These are phyloP conservation scores for Dictyostelium brefeldianum DNA, from an alignment of 78 protist species.

Conservation along the genomic window DNA sequence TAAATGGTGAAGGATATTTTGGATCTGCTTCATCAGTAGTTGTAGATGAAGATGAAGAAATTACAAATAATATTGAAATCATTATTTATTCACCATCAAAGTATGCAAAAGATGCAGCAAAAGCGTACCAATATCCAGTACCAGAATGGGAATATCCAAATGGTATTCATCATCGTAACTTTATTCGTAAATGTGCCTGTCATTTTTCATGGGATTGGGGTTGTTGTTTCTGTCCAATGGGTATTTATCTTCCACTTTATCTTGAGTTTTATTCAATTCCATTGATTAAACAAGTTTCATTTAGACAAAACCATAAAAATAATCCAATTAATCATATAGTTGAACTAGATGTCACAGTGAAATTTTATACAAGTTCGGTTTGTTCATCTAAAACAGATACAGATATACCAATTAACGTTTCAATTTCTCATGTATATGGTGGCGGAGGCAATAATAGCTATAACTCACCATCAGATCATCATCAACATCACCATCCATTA, in stretches of 20 bases:
- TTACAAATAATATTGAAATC: conserved; percentile 12
- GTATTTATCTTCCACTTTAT: conserved; percentile 20
- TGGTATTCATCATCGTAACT: conserved; percentile 74
- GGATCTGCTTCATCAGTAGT: no score
- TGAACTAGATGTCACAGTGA: not conserved
- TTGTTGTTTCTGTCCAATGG: conserved; percentile 70
- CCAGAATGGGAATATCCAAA: conserved; percentile 85
- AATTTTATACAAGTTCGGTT: not conserved
- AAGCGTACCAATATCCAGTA: conserved; percentile 17
- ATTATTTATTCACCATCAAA: conserved; percentile 29
- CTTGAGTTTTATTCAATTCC: not conserved
- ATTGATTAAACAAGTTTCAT: not conserved
- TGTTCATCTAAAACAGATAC: not conserved
- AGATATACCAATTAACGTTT: not conserved
- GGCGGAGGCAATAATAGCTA: not conserved
- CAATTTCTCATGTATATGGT: not conserved
- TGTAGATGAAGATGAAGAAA: not conserved
- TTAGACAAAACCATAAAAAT: conserved; percentile 13
- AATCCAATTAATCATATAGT: not conserved
- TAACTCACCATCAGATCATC: no score
- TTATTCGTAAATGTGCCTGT: conserved; percentile 73
- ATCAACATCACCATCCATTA: no score
- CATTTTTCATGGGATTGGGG: conserved; percentile 84
- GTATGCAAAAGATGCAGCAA: conserved; percentile 27
- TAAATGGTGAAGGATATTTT: no score